These are phyloP conservation scores for Starmerella geochares DNA, from an alignment of 805 yeast genomes.

Conservation along the genomic window DNA sequence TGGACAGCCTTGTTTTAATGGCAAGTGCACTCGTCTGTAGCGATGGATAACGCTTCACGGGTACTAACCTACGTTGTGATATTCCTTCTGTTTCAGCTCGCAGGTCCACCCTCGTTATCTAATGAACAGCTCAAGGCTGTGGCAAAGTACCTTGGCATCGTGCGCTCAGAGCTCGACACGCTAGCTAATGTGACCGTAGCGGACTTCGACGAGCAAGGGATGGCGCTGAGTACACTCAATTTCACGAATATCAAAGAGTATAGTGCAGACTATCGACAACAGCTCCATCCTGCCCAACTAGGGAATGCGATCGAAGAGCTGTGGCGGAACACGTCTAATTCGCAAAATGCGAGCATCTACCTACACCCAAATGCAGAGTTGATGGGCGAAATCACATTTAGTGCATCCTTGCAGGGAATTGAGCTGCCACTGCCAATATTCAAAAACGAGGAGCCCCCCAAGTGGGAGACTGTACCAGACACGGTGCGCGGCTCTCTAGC, in stretches of 20 bases:
- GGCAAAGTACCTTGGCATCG: neutral
- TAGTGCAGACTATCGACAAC: neutral
- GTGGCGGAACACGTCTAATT: neutral
- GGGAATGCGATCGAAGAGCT: neutral
- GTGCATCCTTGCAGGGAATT: neutral
- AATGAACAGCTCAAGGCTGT: slow-evolving; percentile 4
- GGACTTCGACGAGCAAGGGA: neutral
- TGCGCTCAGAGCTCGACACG: slow-evolving; percentile 1
- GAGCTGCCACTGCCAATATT: slow-evolving; percentile 4
- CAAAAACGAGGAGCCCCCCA: neutral
- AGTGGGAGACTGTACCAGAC: neutral
- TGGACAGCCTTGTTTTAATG: too few species aligned
- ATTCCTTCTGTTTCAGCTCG: slow-evolving; percentile 3
- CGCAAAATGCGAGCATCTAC: neutral
- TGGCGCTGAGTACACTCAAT: slow-evolving; percentile 4
- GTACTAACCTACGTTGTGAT: neutral
- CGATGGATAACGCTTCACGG: slow-evolving; percentile 4
- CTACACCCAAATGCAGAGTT: neutral
- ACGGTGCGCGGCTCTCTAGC: neutral
- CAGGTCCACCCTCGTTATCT: slow-evolving; percentile 4
- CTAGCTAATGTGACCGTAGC: neutral
- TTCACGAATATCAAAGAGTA: slow-evolving; percentile 1
- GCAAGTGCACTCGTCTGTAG: too few species aligned
- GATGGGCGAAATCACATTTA: neutral
- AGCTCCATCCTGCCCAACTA: neutral